phyloP scores from a whole-genome alignment of 169 alveolate genomes.

The Plasmodium billcollinsi region DNA sequence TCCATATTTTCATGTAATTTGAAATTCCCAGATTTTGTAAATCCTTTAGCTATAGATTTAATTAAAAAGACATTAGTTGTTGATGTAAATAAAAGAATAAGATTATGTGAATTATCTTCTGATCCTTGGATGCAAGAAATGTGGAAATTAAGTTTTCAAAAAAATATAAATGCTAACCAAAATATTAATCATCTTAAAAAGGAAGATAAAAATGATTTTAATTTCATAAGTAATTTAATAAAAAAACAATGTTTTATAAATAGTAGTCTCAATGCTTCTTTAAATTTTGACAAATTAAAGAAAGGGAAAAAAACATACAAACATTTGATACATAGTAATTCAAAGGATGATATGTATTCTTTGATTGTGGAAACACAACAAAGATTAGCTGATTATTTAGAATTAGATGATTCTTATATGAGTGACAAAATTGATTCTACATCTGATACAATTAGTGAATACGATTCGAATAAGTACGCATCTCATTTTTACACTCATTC shows the following conservation, averaged over 20 bases:
- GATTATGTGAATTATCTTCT: slow-evolving; percentile 43
- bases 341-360: slow-evolving; percentile 19
- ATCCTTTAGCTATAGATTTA: slow-evolving; percentile 69
- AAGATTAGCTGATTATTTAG: slow-evolving; percentile 67
- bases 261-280: slow-evolving; percentile 58
- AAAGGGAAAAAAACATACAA: not conserved
- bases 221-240: slow-evolving; percentile 39
- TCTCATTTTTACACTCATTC: slow-evolving; percentile 5
- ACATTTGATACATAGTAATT: not conserved
- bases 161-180: slow-evolving; percentile 9
- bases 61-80: slow-evolving; percentile 65
- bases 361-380: slow-evolving; percentile 51
- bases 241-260: slow-evolving; percentile 35
- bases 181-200: not conserved
- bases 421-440: slow-evolving; percentile 33
- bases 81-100: slow-evolving; percentile 67
- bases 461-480: slow-evolving; percentile 9
- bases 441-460: slow-evolving; percentile 15
- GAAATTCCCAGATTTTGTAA: slow-evolving; percentile 56
- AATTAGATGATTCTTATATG: slow-evolving; percentile 20
- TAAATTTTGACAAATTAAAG: slow-evolving; percentile 11
- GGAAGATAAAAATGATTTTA: slow-evolving; percentile 38
- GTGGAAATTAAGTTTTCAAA: slow-evolving; percentile 72
- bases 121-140: slow-evolving; percentile 78
- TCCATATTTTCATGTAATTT: slow-evolving; percentile 74